A percentile compares a stretch with the other conserved stretches of the same genome.
Conservation (phyloP, 2,329 filamentous ascomycete genomes). For the Alternaria incomplexa region DNA sequence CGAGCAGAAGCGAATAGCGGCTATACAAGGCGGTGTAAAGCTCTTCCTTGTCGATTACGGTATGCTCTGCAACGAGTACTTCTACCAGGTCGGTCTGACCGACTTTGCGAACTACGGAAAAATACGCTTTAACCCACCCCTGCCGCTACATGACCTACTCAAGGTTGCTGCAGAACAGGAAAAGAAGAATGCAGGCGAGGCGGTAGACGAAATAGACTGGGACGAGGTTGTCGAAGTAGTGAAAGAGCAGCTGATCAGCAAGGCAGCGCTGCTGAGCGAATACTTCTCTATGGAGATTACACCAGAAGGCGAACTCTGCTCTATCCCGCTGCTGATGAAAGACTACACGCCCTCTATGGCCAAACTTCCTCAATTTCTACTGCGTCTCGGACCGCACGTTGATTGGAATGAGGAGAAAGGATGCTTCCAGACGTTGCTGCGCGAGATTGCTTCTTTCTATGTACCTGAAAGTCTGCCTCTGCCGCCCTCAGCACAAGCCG, state of each 20-base stretch:
- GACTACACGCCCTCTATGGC: slow-evolving; percentile 85
- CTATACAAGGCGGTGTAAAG: slow-evolving; percentile 90
- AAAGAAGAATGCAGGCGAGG: slow-evolving; percentile 54
- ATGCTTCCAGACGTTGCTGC: slow-evolving; percentile 86
- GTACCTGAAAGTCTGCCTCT: slow-evolving; percentile 82
- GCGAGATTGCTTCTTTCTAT: slow-evolving; percentile 87
- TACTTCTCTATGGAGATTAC: slow-evolving; percentile 91
- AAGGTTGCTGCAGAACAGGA: slow-evolving; percentile 75
- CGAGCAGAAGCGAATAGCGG: slow-evolving; percentile 82
- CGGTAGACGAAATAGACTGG: slow-evolving; percentile 66
- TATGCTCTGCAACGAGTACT: slow-evolving; percentile 81
- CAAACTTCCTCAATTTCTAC: slow-evolving; percentile 87
- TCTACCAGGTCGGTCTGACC: slow-evolving; percentile 92
- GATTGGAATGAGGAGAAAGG: slow-evolving; percentile 83
- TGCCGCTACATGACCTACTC: slow-evolving; percentile 74
- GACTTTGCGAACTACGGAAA: slow-evolving; percentile 94
- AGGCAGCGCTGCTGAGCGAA: slow-evolving; percentile 85
- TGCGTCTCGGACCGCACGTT: slow-evolving; percentile 86
- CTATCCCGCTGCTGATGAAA: slow-evolving; percentile 84
- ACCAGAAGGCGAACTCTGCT: slow-evolving; percentile 74
- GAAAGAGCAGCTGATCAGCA: slow-evolving; percentile 70
- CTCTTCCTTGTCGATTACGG: slow-evolving; percentile 94
- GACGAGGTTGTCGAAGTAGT: slow-evolving; percentile 71
- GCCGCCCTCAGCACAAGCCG: slow-evolving; percentile 28
- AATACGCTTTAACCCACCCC: slow-evolving; percentile 78